Evolutionary conservation across 306 rosid genomes (phyloP), one percentile per base, ranked within the genome.

Genomic region (Sophora flavescens): DNA sequence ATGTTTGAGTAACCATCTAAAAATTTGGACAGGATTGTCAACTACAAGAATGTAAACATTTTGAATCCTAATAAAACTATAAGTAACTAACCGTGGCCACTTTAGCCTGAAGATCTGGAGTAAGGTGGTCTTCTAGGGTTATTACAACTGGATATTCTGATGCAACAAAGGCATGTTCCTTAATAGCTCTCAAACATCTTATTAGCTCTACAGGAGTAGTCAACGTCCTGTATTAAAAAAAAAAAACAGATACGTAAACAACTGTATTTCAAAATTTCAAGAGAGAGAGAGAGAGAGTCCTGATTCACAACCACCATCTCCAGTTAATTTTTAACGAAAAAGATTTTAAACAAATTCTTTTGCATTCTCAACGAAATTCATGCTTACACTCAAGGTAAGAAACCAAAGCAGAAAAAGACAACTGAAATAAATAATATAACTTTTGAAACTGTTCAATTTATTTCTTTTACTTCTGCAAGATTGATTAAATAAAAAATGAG

Each of bases 71-170:
- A 68, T 57, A 56, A 63, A 63, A 71, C 33, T 54, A 8, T 73
- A 45, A 32, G 35, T 68, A 63, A 73, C 90, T 67, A 65, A 92
- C 99, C 93, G 80, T 76, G 4, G 99, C 98, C 35, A 91, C 97
- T 96, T 87, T 93, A 72, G 97, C 97, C 80, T 96, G 99, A 82
- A 96, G 99, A 77, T 89, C 84, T 9, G 93, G 93, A 48, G 99
- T 90, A 59, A 96, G 93, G 75, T 96, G 99, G 75, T 96, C 99
- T 76, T 96, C 99, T 42, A 96, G 84, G 75, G 99, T 96, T 72
- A 96, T 92, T 30, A 96, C 90, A 83, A 93, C 88, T 4, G 99
- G 99, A 87, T 88, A 96, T 12, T 96, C 98, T 30, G 99, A 91
- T 53, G 88, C 88, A 39, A 42, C 81, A 72, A 96, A 96, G 63